These are phyloP conservation scores for Ceratocystis eucalypticola DNA, from an alignment of 2,329 filamentous ascomycete genomes.

Conservation along the genomic window DNA sequence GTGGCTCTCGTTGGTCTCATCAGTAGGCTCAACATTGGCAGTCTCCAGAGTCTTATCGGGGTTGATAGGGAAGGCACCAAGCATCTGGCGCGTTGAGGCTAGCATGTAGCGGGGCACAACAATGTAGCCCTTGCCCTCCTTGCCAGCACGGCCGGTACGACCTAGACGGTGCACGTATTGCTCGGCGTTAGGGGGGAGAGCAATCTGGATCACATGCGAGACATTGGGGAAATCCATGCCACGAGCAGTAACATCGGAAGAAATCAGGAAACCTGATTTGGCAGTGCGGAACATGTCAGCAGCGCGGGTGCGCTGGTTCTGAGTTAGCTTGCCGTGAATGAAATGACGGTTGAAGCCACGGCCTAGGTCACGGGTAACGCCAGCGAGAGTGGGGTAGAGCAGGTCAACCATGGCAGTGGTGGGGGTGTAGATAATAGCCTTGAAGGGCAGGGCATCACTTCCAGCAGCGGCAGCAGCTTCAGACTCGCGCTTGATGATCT, in stretches of 20 bases:
- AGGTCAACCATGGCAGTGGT: constrained; percentile 56
- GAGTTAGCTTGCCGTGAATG: constrained; percentile 70
- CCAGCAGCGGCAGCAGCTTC: constrained; percentile 30
- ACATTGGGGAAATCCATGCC: constrained; percentile 76
- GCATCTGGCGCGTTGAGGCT: constrained; percentile 33
- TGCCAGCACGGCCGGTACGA: constrained; percentile 62
- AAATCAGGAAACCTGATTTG: constrained; percentile 53
- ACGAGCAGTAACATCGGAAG: constrained; percentile 66
- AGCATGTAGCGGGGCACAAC: constrained; percentile 46
- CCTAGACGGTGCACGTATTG: constrained; percentile 67
- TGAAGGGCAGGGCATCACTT: constrained; percentile 50
- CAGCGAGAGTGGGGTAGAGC: constrained; percentile 30
- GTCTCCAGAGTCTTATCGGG: constrained; percentile 38
- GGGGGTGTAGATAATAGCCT: constrained; percentile 88
- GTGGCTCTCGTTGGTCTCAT: constrained; percentile 14
- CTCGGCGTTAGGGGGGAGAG: constrained; percentile 49
- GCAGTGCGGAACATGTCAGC: constrained; percentile 58
- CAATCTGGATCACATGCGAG: constrained; percentile 65
- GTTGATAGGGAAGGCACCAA: constrained; percentile 48
- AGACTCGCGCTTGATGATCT: constrained; percentile 55
- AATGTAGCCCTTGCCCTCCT: constrained; percentile 58
- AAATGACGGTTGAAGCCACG: constrained; percentile 35
- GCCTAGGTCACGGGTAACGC: constrained; percentile 35
- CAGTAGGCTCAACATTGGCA: constrained; percentile 25
- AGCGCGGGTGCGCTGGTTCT: constrained; percentile 52